Evolutionary conservation across 2,329 filamentous ascomycete species (phyloP), one percentile per base, ranked within the genome.

Genomic region (Tetracladium maxilliforme): DNA sequence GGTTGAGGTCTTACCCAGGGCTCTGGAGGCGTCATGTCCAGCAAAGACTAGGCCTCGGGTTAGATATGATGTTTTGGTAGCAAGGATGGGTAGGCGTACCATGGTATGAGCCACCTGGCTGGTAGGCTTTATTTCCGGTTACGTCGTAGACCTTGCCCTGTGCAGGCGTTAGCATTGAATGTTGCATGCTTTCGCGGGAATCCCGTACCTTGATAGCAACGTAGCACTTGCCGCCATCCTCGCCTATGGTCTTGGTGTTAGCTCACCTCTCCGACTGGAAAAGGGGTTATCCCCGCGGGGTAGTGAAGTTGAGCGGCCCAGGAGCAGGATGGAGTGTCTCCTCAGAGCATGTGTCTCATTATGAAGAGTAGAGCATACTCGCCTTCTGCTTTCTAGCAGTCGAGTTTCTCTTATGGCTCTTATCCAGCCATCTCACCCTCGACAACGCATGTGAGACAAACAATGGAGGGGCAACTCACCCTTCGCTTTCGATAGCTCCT

Each of bases 101-200:
- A 41, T 81, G 68, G 52, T 98, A 98, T 34, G 76, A 72, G 23
- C 82, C 86, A 14, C 73, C 77, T 7, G 79, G 72, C 23, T 73
- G 71, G 48, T 98, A 98, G 10, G 80, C 73, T 36, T 79, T 73
- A 52, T 95, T 98, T 25, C 77, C 80, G 14, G 71, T 83, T 32
- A 98, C 90, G 45, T 98, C 87, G 45, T 94, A 98, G 26, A 98
- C 77, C 32, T 78, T 82, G 39, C 90, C 87, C 77, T 93, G 30
- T 27, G 21, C 20, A 33, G 28, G 20, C 11, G 28, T 29, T 21
- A 19, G n/a, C 6, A 24, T 15, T 28, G 9, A 16, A 19, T 16
- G 16, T 21, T 16, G n/a, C 14, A 13, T 16, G n/a, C 16, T 16
- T 7, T 14, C 16, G 16, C 12, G 6, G 10, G 9, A 20, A 18